A percentile compares a stretch with the other conserved stretches of the same genome.
phyloP scores from a whole-genome alignment of 2,329 filamentous ascomycete genomes.

The Fusarium subglutinans region DNA sequence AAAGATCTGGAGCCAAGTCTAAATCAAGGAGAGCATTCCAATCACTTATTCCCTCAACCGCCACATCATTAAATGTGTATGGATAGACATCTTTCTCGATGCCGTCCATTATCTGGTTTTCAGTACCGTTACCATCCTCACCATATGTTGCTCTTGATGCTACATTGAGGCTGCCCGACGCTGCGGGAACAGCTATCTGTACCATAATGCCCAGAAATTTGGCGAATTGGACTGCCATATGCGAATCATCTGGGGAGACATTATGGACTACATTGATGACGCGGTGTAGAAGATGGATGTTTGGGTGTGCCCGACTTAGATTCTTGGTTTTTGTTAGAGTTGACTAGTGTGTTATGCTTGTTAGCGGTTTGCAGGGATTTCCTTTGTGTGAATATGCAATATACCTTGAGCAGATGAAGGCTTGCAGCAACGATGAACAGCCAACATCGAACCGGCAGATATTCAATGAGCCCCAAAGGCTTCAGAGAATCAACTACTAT shows the following conservation, averaged over 20 bases:
- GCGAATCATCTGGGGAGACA: background rate
- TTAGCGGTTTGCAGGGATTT: background rate
- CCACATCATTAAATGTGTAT: background rate
- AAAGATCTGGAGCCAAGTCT: background rate
- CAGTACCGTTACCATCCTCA: background rate
- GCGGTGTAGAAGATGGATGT: background rate
- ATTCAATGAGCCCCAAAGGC: background rate
- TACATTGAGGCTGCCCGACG: background rate
- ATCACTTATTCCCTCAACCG: background rate
- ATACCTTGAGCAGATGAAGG: background rate
- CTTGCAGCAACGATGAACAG: background rate
- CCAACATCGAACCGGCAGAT: background rate
- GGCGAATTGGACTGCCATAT: background rate
- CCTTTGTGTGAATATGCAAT: fast-evolving
- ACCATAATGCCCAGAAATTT: background rate
- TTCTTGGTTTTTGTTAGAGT: background rate
- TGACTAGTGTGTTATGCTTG: background rate
- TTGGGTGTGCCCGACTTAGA: background rate
- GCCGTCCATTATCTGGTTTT: fast-evolving
- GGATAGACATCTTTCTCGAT: background rate
- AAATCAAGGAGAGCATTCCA: background rate
- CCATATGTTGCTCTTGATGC: background rate
- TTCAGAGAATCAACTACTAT: background rate
- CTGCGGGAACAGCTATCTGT: background rate
- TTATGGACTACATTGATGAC: background rate